Conservation (phyloP, 352 stramenopile species). For the Globisporangium ultimum region DNA sequence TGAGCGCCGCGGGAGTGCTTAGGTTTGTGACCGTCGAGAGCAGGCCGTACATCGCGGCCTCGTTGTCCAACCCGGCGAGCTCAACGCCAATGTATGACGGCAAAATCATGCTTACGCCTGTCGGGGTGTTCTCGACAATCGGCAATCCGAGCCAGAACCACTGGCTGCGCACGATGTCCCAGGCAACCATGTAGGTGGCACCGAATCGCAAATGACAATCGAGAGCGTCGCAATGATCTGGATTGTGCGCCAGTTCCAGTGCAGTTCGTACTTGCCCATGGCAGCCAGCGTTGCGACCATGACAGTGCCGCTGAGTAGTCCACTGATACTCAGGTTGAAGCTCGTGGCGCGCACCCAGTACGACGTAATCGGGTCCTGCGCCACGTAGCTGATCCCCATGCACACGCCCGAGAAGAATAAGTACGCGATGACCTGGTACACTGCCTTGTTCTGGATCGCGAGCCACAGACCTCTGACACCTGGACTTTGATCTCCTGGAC, state of each 20-base stretch:
- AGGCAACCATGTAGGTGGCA: slow-evolving; percentile 31
- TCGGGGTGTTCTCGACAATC: slow-evolving; percentile 32
- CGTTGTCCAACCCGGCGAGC: slow-evolving; percentile 37
- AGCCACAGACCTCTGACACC: slow-evolving; percentile 28
- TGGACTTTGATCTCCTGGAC: slow-evolving; percentile 40
- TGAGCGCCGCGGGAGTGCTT: slow-evolving; percentile 27
- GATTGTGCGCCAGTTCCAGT: slow-evolving; percentile 42
- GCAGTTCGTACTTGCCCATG: slow-evolving; percentile 32
- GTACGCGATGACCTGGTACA: slow-evolving; percentile 53
- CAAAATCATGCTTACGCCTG: slow-evolving; percentile 37
- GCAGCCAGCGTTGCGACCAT: slow-evolving; percentile 28
- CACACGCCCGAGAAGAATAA: slow-evolving; percentile 40
- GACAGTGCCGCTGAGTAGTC: slow-evolving; percentile 22
- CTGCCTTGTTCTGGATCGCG: slow-evolving; percentile 28
- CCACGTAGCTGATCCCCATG: slow-evolving; percentile 29
- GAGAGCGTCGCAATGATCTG: slow-evolving; percentile 21
- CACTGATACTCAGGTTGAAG: slow-evolving; percentile 27
- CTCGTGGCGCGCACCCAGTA: slow-evolving; percentile 31
- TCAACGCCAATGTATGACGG: slow-evolving; percentile 36
- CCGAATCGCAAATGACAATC: slow-evolving; percentile 24
- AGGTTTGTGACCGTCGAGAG: slow-evolving; percentile 40
- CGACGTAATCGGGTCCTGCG: slow-evolving; percentile 27
- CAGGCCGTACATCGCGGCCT: slow-evolving; percentile 43
- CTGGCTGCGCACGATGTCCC: slow-evolving; percentile 35
- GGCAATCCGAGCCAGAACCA: slow-evolving; percentile 43